Evolutionary conservation across 495 filamentous ascomycete species (phyloP).

Genomic region (Penicillium riverlandense): DNA sequence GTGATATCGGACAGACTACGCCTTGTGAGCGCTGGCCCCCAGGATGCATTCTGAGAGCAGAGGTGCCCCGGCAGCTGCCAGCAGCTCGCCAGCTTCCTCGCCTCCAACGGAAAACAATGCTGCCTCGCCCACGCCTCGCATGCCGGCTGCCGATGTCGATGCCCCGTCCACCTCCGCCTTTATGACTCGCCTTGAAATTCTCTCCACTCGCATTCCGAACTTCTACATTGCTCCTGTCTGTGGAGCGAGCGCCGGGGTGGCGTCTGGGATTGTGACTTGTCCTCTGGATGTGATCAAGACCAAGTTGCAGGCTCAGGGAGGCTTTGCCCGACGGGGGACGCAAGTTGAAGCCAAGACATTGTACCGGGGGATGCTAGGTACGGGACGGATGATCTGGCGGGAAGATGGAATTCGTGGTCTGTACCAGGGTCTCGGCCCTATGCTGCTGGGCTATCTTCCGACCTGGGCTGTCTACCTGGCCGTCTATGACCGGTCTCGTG

Average conservation of each 20-base stretch:
- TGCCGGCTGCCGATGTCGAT: conserved; percentile 6
- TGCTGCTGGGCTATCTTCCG: conserved; percentile 89
- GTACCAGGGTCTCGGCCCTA: conserved; percentile 89
- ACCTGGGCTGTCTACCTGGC: conserved; percentile 98
- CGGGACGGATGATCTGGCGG: conserved; percentile 71
- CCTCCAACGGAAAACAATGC: conserved; percentile 5
- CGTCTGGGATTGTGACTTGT: conserved; percentile 90
- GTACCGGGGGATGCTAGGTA: conserved; percentile 83
- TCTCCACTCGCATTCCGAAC: conserved; percentile 43
- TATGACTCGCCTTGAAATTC: conserved; percentile 49
- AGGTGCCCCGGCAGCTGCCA: conserved; percentile 24
- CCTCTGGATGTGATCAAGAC: conserved; percentile 99
- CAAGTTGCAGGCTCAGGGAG: conserved; percentile 92
- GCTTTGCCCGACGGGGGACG: conserved; percentile 48
- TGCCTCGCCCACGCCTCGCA: conserved; percentile 12
- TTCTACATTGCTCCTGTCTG: conserved; percentile 58
- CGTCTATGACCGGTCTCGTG: conserved; percentile 84
- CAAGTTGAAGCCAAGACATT: conserved; percentile 43
- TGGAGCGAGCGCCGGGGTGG: conserved; percentile 82
- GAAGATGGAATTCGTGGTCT: conserved; percentile 86
- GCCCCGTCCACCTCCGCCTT: conserved; percentile 14
- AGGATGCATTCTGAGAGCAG: conserved; percentile 34
- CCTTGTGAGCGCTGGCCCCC: conserved; percentile 31
- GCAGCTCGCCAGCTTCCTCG: conserved; percentile 7
- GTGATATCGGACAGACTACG: conserved; percentile 33